Percentiles rank a stretch among this genome's conserved stretches.
These are phyloP conservation scores for Laburnicola sp. DNA, from an alignment of 2,329 filamentous ascomycete genomes.

Conservation along the genomic window DNA sequence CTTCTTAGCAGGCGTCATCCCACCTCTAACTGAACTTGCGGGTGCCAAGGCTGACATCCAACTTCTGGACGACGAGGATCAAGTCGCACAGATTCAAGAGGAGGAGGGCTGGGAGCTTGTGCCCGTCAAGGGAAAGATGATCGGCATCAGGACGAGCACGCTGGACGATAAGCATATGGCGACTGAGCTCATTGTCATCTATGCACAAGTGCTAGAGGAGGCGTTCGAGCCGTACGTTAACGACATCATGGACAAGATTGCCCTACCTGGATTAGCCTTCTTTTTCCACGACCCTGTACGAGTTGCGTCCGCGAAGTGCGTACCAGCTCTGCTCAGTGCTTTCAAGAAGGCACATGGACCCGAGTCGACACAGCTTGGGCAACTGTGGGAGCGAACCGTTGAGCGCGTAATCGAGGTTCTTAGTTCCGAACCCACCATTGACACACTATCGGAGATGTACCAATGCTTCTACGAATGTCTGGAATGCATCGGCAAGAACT, in stretches of 20 bases:
- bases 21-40: conserved; percentile 85
- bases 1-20: conserved; percentile 91
- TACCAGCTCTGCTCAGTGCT: conserved; percentile 88
- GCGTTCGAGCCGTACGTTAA: conserved; percentile 89
- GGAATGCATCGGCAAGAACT: conserved; percentile 87
- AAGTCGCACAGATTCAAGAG: conserved; percentile 87
- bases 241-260: conserved; percentile 96
- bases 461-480: conserved; percentile 99
- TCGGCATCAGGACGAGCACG: conserved; percentile 94
- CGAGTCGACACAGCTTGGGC: conserved; percentile 75
- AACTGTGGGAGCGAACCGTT: conserved; percentile 81
- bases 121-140: conserved; percentile 95
- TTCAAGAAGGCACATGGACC: conserved; percentile 90
- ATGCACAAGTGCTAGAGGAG: conserved; percentile 91
- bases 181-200: conserved; percentile 97
- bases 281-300: conserved; percentile 99
- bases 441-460: conserved; percentile 98
- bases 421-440: conserved; percentile 89
- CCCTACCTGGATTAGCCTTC: conserved; percentile 89
- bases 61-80: conserved; percentile 90
- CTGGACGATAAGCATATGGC: conserved; percentile 99
- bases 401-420: conserved; percentile 93
- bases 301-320: conserved; percentile 90
- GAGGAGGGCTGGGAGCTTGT: conserved; percentile 98
- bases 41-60: conserved; percentile 97